A percentile compares a stretch with the other conserved stretches of the same genome.
Conservation (phyloP, 208 protist species). For the Blastocrithidia nonstop region DNA sequence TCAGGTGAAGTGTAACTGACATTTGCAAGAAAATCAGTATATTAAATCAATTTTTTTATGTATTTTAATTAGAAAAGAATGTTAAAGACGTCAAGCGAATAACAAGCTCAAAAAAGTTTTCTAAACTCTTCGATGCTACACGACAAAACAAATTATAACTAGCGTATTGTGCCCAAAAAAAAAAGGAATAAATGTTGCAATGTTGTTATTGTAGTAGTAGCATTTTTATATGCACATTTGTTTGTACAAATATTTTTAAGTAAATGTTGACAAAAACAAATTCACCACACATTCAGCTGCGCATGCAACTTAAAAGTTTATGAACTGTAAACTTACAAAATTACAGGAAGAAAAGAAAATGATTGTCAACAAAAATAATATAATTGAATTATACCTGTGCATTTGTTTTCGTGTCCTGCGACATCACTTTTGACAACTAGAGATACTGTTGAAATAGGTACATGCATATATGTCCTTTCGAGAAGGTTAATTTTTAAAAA, state of each 20-base stretch:
- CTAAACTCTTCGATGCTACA: not conserved
- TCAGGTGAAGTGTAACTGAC: constrained; percentile 41
- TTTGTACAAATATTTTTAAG: constrained; percentile 1
- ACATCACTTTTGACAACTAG: no score
- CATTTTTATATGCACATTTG: not conserved
- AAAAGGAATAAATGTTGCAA: constrained; percentile 5
- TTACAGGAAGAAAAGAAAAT: constrained; percentile 7
- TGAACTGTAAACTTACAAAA: not conserved
- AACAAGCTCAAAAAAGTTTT: not conserved
- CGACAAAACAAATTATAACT: constrained; percentile 1
- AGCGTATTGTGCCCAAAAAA: not conserved
- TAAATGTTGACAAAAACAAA: no score
- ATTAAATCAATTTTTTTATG: not conserved
- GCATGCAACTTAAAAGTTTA: not conserved
- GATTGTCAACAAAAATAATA: no score
- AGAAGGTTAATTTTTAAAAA: no score
- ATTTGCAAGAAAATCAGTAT: not conserved
- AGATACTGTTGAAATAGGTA: no score
- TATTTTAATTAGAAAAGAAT: constrained; percentile 2
- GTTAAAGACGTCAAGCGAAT: not conserved
- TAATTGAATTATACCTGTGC: no score
- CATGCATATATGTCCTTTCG: no score
- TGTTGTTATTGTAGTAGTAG: not conserved
- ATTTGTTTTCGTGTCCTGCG: no score
- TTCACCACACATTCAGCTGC: no score